These are phyloP conservation scores for Prunus padus DNA, from an alignment of 306 rosid genomes.

Conservation along the genomic window DNA sequence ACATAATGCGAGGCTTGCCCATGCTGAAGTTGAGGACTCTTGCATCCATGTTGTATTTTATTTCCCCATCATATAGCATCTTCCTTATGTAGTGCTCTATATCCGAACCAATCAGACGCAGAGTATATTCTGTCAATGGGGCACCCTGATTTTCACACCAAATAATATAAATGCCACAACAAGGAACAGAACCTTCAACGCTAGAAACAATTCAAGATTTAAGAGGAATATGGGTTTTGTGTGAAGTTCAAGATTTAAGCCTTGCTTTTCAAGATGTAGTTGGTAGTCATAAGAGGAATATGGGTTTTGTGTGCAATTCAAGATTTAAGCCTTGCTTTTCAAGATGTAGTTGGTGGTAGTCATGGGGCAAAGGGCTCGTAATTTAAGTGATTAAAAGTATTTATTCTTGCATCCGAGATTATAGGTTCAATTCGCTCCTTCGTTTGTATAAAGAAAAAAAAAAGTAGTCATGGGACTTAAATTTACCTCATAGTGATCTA, in stretches of 20 bases:
- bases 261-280: no score
- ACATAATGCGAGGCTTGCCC: conserved; percentile 88
- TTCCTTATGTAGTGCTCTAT: conserved; percentile 80
- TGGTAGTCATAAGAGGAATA: background rate
- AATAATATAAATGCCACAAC: conserved; percentile 17
- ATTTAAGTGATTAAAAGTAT: no score
- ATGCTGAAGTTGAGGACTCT: conserved; percentile 89
- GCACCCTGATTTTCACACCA: conserved; percentile 60
- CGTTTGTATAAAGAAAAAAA: no score
- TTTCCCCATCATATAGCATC: conserved; percentile 56
- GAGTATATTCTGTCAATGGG: conserved; percentile 83
- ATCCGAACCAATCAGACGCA: conserved; percentile 91
- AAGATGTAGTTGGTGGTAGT: no score
- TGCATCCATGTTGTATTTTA: conserved; percentile 86
- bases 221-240: background rate
- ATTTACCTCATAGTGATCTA: conserved; percentile 88
- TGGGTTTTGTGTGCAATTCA: background rate
- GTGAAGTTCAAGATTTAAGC: background rate
- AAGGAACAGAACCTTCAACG: background rate
- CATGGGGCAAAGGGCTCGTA: no score
- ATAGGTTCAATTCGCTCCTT: no score
- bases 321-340: no score
- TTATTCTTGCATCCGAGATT: no score
- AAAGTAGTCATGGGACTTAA: no score
- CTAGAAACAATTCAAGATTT: background rate